A percentile compares a stretch with the other conserved stretches of the same genome.
Conservation (phyloP, 495 filamentous ascomycete species). For the Hypoxylon fragiforme region DNA sequence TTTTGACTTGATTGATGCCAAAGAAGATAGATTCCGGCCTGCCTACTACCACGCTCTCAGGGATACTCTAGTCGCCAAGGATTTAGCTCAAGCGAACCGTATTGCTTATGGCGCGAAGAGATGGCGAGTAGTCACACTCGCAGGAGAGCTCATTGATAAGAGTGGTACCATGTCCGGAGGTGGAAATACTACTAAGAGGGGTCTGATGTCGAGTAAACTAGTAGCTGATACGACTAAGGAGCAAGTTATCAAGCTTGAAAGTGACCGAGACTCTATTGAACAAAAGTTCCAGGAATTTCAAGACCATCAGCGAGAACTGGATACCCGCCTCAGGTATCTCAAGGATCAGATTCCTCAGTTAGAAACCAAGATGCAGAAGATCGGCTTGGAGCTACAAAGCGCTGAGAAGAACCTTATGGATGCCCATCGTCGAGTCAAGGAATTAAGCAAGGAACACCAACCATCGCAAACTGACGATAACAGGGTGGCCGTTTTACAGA, state of each 20-base stretch:
- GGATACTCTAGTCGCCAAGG: constrained; percentile 90
- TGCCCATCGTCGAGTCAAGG: constrained; percentile 77
- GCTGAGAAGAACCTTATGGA: constrained; percentile 81
- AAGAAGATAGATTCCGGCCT: constrained; percentile 81
- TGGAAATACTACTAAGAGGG: constrained; percentile 82
- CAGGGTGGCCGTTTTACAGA: constrained; percentile 68
- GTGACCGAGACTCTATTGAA: constrained; percentile 83
- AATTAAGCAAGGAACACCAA: constrained; percentile 77
- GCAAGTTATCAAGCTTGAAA: constrained; percentile 82
- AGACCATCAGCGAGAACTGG: constrained; percentile 74
- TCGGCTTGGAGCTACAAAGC: constrained; percentile 85
- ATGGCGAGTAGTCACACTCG: constrained; percentile 94
- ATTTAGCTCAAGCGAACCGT: constrained; percentile 89
- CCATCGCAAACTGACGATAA: constrained; percentile 77
- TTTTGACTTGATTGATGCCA: constrained; percentile 90
- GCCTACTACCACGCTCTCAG: constrained; percentile 94
- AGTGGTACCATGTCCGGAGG: constrained; percentile 98
- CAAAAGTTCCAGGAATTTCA: constrained; percentile 78
- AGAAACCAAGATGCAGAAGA: constrained; percentile 90
- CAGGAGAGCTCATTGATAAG: constrained; percentile 93
- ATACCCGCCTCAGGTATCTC: constrained; percentile 69
- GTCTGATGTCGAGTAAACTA: constrained; percentile 94
- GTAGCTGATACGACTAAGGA: constrained; percentile 82
- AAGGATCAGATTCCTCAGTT: constrained; percentile 82
- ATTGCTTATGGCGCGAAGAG: constrained; percentile 91